Base-by-base conservation (phyloP, 768 basidiomycete genomes). In the Pisolithus marmoratus region DNA sequence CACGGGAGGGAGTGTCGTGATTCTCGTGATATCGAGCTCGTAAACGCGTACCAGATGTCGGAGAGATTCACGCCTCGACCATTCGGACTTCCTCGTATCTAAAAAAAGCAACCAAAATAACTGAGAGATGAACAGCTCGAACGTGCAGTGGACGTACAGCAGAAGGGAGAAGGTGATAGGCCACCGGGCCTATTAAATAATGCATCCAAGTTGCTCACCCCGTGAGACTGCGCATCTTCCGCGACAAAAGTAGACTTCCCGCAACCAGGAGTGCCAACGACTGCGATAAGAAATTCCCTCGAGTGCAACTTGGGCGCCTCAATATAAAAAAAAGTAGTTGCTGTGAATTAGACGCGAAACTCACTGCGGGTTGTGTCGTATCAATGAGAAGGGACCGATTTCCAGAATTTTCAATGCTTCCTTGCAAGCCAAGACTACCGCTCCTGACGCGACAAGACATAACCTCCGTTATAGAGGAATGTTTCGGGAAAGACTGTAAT, bases 221-320 rank as follows among this genome's bases (percentile, higher is more conserved):
- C 72, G 58, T 81, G 84, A 2, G 76, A 73, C 56, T 80, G 83
- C 50, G 93, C 73, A 11, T 91, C 93, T 63, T 84, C 85, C 34
- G 75, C 74, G 55, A 96, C 88, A 46, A 91, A 77, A 3, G 83
- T 81, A 2, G 90, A 85, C 70, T 97, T 97, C 54, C 94, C 95
- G 54, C 88, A 92, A 31, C 83, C 79, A 37, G 76, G 67, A 12
- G 81, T 77, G 14, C 95, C 95, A 37, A 94, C 76, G 31, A 98
- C 83, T 29, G 85, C 84, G 27, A 98, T 72, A 8, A 83, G 81
- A 46, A 87, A 58, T 46, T 70, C 65, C 54, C 60, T 69, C 9
- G 60, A 55, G 12, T 66, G 61, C 17, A 53, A 51, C 69, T 69
- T 50, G 40, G 19, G 24, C 45, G 22, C 20, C 46, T 56, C 46